Evolutionary conservation across 225 moss, liverwort and hornwort genomes (phyloP), one percentile per base, ranked within the genome.

Genomic region (Marchantia polymorpha): DNA sequence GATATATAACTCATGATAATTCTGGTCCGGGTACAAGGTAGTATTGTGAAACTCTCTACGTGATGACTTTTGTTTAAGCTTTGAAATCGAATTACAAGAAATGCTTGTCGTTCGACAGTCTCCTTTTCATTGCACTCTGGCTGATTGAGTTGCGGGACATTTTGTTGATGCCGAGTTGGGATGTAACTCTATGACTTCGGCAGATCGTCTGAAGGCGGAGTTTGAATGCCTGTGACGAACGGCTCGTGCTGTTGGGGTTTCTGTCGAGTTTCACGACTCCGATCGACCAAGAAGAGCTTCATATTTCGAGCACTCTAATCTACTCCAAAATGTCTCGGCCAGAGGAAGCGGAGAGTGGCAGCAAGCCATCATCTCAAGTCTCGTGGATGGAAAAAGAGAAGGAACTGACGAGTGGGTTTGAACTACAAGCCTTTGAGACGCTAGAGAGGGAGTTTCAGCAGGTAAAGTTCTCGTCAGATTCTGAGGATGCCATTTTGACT

Each of bases 381-480:
- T 15, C 56, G 25, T 84, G 83, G 86, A 53, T 75, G 46, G 82
- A 75, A 55, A 73, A 72, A 10, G 79, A 79, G 55, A 82, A 79
- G 64, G 87, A 83, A 50, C 25, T 78, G 55, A 53, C 70, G 78
- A 78, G 61, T 56, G 79, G 59, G 55, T 70, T 74, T 69, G 87
- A 87, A 79, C 77, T 82, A 80, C 80, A 83, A 64, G 87, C 87
- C 9, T 87, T 85, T 61, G 87, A 87, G 71, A 77, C 58, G 26
- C 67, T 87, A 52, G 87, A 87, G 75, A 82, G 87, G 72, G 78
- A 81, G 53, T 84, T 87, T 27, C 84, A 85, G 29, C 79, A 87
- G 84, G 87, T 85, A 76, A 17, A 61, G 15, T n/a, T 53, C 59
- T 51, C 46, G 23, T 51, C 22, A 23, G 13, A 2, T 22, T 51